These are phyloP conservation scores for Starmerella apis DNA, from an alignment of 805 yeast species.

Conservation along the genomic window DNA sequence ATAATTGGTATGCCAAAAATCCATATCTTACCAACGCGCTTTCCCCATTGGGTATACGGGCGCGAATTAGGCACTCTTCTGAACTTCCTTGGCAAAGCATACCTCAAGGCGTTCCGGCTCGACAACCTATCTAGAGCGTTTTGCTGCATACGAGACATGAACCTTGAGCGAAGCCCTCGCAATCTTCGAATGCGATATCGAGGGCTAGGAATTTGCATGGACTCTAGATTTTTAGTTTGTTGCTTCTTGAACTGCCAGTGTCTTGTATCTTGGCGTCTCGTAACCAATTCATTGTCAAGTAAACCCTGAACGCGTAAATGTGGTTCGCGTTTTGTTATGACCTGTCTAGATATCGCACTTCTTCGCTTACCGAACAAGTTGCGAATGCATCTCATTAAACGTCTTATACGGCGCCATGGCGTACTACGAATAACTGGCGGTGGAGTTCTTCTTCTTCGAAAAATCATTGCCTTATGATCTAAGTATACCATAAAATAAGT, in stretches of 20 bases:
- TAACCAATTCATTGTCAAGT: not conserved
- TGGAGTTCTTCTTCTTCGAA: constrained; percentile 11
- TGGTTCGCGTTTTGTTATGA: not conserved
- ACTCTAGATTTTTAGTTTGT: not conserved
- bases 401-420: constrained; percentile 3
- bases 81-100: not conserved
- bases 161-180: not conserved
- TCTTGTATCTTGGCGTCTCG: not conserved
- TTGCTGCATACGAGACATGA: not conserved
- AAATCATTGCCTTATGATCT: too few species aligned
- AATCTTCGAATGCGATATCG: not conserved
- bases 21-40: not conserved
- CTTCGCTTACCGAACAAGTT: not conserved
- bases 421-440: constrained; percentile 18
- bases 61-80: too few species aligned
- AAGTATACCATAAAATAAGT: too few species aligned
- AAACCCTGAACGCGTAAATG: not conserved
- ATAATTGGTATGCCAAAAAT: not conserved
- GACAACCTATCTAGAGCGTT: not conserved
- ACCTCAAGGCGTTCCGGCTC: not conserved
- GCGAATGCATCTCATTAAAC: not conserved
- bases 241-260: not conserved
- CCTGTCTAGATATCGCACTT: not conserved
- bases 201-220: not conserved
- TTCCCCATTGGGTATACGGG: not conserved